phyloP scores from a whole-genome alignment of 805 yeast genomes.

The Metschnikowia lochheadii region DNA sequence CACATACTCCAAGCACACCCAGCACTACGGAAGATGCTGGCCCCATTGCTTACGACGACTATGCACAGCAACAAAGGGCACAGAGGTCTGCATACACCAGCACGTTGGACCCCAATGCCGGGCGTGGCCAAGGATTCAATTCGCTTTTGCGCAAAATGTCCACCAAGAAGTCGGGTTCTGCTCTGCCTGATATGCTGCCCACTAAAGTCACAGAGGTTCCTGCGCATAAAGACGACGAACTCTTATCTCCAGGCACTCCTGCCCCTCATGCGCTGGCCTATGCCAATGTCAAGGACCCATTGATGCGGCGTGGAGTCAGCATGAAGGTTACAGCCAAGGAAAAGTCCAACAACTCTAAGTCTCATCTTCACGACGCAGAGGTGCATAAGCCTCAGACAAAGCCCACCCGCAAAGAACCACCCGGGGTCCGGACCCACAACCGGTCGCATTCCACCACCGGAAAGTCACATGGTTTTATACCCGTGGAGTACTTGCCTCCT shows the following conservation, averaged over 20 bases:
- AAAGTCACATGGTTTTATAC: slow-evolving; percentile 37
- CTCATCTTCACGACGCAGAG: slow-evolving; percentile 11
- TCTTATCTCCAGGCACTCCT: not conserved
- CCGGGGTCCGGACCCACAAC: slow-evolving; percentile 14
- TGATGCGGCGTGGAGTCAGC: slow-evolving; percentile 58
- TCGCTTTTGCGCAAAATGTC: slow-evolving; percentile 36
- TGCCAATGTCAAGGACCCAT: slow-evolving; percentile 24
- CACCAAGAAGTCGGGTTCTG: slow-evolving; percentile 23
- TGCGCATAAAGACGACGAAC: not conserved
- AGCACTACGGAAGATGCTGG: slow-evolving; percentile 1
- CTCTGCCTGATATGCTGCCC: slow-evolving; percentile 12
- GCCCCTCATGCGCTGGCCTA: not conserved
- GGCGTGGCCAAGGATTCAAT: slow-evolving; percentile 28
- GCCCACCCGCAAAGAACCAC: slow-evolving; percentile 3
- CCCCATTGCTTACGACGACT: not conserved
- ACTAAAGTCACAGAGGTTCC: slow-evolving; percentile 3
- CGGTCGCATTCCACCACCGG: slow-evolving; percentile 23
- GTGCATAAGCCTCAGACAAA: slow-evolving; percentile 1
- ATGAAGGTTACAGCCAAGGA: slow-evolving; percentile 59
- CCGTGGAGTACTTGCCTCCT: slow-evolving; percentile 43
- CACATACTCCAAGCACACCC: slow-evolving; percentile 30
- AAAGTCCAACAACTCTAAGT: slow-evolving; percentile 28
- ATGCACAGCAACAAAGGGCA: not conserved
- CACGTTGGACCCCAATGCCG: slow-evolving; percentile 32
- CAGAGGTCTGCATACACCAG: slow-evolving; percentile 18